These are phyloP conservation scores for Clavariopsis aquatica DNA, from an alignment of 495 filamentous ascomycete species.

Conservation along the genomic window DNA sequence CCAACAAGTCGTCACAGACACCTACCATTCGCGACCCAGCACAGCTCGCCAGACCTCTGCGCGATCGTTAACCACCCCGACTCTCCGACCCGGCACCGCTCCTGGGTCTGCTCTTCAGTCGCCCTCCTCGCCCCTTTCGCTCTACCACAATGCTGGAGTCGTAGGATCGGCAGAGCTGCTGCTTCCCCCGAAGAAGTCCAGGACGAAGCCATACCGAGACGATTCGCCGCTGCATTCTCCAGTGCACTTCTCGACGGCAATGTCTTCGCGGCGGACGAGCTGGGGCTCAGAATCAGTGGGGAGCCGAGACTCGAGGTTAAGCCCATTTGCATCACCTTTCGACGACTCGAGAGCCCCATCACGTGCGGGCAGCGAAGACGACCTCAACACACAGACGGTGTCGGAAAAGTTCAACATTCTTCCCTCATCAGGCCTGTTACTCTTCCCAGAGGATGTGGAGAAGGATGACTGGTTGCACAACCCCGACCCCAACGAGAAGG, in stretches of 20 bases:
- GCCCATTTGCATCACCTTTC: constrained; percentile 56
- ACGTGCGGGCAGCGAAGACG: constrained; percentile 63
- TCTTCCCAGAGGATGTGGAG: constrained; percentile 76
- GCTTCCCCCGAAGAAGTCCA: constrained; percentile 55
- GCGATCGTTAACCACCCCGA: constrained; percentile 48
- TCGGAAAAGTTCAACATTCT: constrained; percentile 77
- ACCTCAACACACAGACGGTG: constrained; percentile 75
- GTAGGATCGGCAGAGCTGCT: constrained; percentile 62
- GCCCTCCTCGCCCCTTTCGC: constrained; percentile 21
- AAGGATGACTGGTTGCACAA: constrained; percentile 79
- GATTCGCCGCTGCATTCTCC: constrained; percentile 51
- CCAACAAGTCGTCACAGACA: constrained; percentile 53
- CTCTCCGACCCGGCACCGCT: constrained; percentile 41
- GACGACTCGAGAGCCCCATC: constrained; percentile 64
- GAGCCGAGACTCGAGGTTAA: constrained; percentile 55
- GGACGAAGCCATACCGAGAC: constrained; percentile 50
- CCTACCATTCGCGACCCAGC: constrained; percentile 41
- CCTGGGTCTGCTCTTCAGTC: constrained; percentile 22
- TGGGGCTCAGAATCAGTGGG: constrained; percentile 58
- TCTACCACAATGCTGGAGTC: constrained; percentile 44
- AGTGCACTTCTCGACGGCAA: constrained; percentile 49
- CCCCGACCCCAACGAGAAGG: constrained; percentile 65
- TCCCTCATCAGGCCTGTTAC: constrained; percentile 67
- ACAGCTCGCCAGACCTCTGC: constrained; percentile 44
- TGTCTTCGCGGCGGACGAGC: constrained; percentile 62